A percentile compares a stretch with the other conserved stretches of the same genome.
Conservation (phyloP, 208 protist species). For the Wallacemonas collosoma region DNA sequence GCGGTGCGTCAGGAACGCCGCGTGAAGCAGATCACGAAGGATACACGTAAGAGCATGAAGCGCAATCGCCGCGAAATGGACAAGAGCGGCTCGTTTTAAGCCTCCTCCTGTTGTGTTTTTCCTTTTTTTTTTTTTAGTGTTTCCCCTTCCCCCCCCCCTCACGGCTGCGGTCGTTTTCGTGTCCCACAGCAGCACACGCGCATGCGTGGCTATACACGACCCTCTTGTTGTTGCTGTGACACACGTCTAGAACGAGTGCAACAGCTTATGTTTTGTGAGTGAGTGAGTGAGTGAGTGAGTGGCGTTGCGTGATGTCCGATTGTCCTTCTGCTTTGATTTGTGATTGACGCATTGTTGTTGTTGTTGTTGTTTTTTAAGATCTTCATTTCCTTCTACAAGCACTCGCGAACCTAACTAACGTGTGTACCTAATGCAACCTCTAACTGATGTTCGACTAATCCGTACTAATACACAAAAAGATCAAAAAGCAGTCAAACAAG, state of each 20-base stretch:
- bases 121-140: slow-evolving; percentile 5
- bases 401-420: neutral
- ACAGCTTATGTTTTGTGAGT: neutral
- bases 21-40: slow-evolving; percentile 33
- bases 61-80: slow-evolving; percentile 45
- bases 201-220: too few relatives aligned
- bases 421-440: neutral
- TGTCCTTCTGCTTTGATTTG: slow-evolving; percentile 9
- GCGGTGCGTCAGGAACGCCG: slow-evolving; percentile 30
- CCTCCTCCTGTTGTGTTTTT: neutral
- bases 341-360: neutral
- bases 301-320: too few relatives aligned
- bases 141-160: too few relatives aligned
- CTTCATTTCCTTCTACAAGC: slow-evolving; percentile 7
- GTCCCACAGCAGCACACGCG: too few relatives aligned
- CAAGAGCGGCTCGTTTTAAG: slow-evolving; percentile 17
- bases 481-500: neutral
- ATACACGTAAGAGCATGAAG: slow-evolving; percentile 35
- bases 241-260: too few relatives aligned
- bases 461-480: neutral
- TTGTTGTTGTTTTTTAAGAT: slow-evolving; percentile 5
- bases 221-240: too few relatives aligned
- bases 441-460: neutral
- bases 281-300: neutral
- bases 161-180: too few relatives aligned